phyloP scores from a whole-genome alignment of 1,284 basidiomycete genomes.

The Cryptococcus sp. region DNA sequence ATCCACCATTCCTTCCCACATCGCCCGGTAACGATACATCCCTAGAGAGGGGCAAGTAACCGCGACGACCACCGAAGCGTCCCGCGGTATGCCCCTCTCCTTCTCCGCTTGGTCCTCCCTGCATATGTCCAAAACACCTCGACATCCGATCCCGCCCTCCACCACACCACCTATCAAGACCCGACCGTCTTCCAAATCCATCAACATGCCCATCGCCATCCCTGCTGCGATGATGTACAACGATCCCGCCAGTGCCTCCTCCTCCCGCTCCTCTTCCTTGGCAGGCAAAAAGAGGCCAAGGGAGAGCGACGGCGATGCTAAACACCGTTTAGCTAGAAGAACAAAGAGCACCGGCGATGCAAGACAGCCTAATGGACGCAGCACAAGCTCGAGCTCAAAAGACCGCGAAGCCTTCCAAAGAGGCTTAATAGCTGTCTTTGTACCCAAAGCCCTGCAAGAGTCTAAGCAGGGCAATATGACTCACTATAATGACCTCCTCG shows the following conservation, averaged over 20 bases:
- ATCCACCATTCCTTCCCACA: not conserved
- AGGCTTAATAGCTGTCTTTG: slow-evolving; percentile 51
- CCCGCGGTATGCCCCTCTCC: slow-evolving; percentile 25
- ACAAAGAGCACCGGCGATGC: slow-evolving; percentile 49
- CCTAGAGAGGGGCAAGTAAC: slow-evolving; percentile 9
- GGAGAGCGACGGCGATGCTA: slow-evolving; percentile 36
- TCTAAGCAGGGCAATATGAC: slow-evolving; percentile 49
- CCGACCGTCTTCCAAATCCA: slow-evolving; percentile 10
- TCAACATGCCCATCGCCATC: slow-evolving; percentile 15
- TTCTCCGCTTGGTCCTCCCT: slow-evolving; percentile 37
- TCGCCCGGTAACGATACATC: not conserved
- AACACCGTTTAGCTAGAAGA: slow-evolving; percentile 30
- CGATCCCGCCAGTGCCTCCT: slow-evolving; percentile 18
- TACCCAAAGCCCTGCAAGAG: slow-evolving; percentile 49
- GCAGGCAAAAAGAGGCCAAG: slow-evolving; percentile 47
- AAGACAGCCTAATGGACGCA: slow-evolving; percentile 11
- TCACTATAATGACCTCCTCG: slow-evolving; percentile 59
- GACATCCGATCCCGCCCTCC: slow-evolving; percentile 17
- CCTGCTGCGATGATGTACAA: slow-evolving; percentile 20
- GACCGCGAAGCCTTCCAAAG: slow-evolving; percentile 50
- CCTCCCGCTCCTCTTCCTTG: slow-evolving; percentile 39
- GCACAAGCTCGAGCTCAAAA: slow-evolving; percentile 19
- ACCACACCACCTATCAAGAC: slow-evolving; percentile 10
- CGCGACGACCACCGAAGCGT: not conserved
- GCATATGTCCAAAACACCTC: slow-evolving; percentile 33